Evolutionary conservation across 208 protist species (phyloP).

Genomic region (Acanthamoeba royreba): DNA sequence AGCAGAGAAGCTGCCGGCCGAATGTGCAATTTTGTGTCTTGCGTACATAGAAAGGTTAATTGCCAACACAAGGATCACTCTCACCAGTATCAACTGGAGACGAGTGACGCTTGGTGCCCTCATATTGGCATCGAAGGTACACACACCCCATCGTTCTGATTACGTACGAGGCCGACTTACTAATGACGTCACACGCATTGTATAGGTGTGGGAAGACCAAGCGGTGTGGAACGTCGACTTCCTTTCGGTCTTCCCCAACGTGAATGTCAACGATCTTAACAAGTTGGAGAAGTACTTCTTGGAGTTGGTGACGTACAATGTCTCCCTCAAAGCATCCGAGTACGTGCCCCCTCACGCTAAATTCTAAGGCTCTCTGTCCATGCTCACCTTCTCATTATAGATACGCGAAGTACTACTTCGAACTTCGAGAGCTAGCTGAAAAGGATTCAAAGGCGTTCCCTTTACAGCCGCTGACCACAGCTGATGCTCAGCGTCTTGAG

Average conservation of each 20-base stretch:
- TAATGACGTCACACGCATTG: too few relatives aligned
- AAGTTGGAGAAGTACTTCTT: conserved; percentile 36
- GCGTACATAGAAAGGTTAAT: conserved; percentile 33
- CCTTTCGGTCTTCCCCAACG: conserved; percentile 13
- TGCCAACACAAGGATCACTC: not conserved
- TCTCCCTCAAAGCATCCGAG: not conserved
- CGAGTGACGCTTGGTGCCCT: not conserved
- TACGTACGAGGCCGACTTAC: too few relatives aligned
- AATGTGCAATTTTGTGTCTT: conserved; percentile 24
- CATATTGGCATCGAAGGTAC: conserved; percentile 44
- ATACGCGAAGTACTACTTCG: conserved; percentile 46
- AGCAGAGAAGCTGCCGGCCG: not conserved
- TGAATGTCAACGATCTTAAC: conserved; percentile 30
- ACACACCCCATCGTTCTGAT: not conserved
- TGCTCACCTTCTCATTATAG: too few relatives aligned
- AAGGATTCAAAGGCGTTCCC: conserved; percentile 7
- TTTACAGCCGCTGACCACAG: not conserved
- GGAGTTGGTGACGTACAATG: not conserved
- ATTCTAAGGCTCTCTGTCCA: too few relatives aligned
- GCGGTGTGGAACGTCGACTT: conserved; percentile 54
- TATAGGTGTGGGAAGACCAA: conserved; percentile 51
- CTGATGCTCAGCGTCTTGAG: not conserved
- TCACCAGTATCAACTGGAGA: conserved; percentile 25
- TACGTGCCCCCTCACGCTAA: not conserved
- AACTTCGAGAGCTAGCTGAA: conserved; percentile 41